phyloP scores from a whole-genome alignment of 257 asterid species.

The Nicotiana paniculata region DNA sequence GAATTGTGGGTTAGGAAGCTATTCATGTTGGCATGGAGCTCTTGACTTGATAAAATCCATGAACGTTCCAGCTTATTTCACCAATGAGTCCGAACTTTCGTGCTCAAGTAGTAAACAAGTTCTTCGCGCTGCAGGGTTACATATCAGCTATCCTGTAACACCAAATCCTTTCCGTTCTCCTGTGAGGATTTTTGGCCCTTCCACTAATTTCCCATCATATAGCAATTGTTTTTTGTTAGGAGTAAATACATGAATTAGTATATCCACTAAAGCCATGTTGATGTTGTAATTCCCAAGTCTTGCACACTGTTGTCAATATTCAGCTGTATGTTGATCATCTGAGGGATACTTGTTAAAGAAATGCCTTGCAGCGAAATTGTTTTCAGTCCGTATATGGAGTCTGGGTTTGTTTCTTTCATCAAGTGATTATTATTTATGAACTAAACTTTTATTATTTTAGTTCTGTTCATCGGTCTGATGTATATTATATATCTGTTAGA shows the following conservation, averaged over 20 bases:
- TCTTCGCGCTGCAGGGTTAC: constrained; percentile 18
- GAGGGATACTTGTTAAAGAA: not conserved
- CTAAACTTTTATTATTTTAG: not conserved
- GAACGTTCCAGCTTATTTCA: constrained; percentile 21
- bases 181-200: constrained; percentile 22
- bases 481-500: too few relatives aligned
- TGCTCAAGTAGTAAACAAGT: constrained; percentile 21
- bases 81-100: constrained; percentile 24
- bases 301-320: not conserved
- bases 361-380: not conserved
- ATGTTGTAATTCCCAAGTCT: not conserved
- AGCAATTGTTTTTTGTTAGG: constrained; percentile 31
- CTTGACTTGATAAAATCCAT: constrained; percentile 24
- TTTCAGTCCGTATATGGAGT: not conserved
- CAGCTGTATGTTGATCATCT: not conserved
- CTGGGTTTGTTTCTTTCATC: not conserved
- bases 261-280: not conserved
- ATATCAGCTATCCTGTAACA: constrained; percentile 25
- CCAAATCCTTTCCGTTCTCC: constrained; percentile 41
- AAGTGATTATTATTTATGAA: not conserved
- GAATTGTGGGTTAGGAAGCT: constrained; percentile 22
- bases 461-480: too few relatives aligned
- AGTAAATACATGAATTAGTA: constrained; percentile 23
- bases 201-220: constrained; percentile 23
- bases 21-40: constrained; percentile 23